These are phyloP conservation scores for Neohortaea acidophila DNA, from an alignment of 495 filamentous ascomycete species.

Conservation along the genomic window DNA sequence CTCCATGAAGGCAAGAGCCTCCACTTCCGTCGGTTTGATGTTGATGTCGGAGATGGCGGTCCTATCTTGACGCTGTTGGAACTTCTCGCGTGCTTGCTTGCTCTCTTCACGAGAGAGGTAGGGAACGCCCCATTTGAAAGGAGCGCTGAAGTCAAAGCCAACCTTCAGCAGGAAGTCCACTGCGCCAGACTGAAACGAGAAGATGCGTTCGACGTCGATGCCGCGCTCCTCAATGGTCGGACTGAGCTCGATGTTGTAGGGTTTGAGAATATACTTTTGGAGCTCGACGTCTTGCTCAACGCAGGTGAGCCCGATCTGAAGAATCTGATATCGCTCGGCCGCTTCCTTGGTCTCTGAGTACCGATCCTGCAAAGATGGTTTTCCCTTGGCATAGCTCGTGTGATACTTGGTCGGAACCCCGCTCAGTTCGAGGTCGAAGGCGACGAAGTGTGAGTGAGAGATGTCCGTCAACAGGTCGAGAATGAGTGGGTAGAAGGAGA, in stretches of 20 bases:
- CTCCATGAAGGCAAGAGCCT: constrained; percentile 40
- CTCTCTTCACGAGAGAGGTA: constrained; percentile 60
- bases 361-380: constrained; percentile 41
- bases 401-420: constrained; percentile 37
- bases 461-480: constrained; percentile 46
- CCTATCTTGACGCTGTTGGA: constrained; percentile 24
- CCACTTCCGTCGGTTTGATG: constrained; percentile 39
- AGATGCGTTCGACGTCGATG: constrained; percentile 40
- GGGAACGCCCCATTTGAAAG: constrained; percentile 44
- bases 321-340: constrained; percentile 53
- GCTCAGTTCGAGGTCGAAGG: constrained; percentile 64
- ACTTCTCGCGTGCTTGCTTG: constrained; percentile 27
- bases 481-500: constrained; percentile 40
- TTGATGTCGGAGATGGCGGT: constrained; percentile 33
- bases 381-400: constrained; percentile 2
- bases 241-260: constrained; percentile 55
- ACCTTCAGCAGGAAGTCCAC: constrained; percentile 47
- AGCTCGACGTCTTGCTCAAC: constrained; percentile 31
- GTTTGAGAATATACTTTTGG: constrained; percentile 44
- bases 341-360: constrained; percentile 50
- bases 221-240: constrained; percentile 34
- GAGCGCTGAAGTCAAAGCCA: constrained; percentile 44
- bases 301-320: constrained; percentile 65
- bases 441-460: constrained; percentile 46
- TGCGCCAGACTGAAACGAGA: constrained; percentile 40